Evolutionary conservation across 495 filamentous ascomycete genomes (phyloP).

Genomic region (Articulospora tetracladia): DNA sequence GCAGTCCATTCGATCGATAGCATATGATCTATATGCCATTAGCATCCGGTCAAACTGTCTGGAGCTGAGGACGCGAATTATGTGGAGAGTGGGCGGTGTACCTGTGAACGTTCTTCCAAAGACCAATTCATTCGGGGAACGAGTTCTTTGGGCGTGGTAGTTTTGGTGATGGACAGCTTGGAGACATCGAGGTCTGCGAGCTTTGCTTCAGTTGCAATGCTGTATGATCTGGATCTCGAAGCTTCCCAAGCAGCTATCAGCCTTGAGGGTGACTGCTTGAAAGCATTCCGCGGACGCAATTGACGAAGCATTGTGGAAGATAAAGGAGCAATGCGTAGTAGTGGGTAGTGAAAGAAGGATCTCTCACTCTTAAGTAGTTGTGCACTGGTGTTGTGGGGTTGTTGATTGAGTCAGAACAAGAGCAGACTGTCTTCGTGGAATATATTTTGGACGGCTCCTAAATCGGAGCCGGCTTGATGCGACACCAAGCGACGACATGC

Average conservation of each 20-base stretch:
- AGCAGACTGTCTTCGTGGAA: neutral
- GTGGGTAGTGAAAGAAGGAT: neutral
- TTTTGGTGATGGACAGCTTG: conserved; percentile 71
- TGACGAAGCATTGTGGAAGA: conserved; percentile 26
- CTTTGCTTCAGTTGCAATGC: conserved; percentile 48
- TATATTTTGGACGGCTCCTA: conserved; percentile 9
- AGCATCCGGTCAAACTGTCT: neutral
- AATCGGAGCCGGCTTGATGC: conserved; percentile 10
- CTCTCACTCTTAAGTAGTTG: neutral
- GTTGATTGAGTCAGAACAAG: neutral
- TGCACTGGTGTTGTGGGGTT: neutral
- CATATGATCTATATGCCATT: conserved; percentile 75
- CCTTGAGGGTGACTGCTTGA: conserved; percentile 21
- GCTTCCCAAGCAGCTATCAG: conserved; percentile 26
- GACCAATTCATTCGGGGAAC: conserved; percentile 73
- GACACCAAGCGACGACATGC: too few relatives aligned
- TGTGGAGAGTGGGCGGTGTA: conserved; percentile 7
- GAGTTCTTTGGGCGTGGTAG: conserved; percentile 68
- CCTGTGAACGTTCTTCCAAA: conserved; percentile 83
- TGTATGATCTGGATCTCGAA: conserved; percentile 50
- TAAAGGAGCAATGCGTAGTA: conserved; percentile 1
- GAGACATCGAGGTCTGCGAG: conserved; percentile 61
- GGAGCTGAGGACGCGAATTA: too few relatives aligned
- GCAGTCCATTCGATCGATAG: conserved; percentile 92
- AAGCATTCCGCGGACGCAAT: conserved; percentile 20